Percentiles rank a stretch among this genome's conserved stretches.
Conservation (phyloP, 805 yeast species). For the Ogataea neopini region DNA sequence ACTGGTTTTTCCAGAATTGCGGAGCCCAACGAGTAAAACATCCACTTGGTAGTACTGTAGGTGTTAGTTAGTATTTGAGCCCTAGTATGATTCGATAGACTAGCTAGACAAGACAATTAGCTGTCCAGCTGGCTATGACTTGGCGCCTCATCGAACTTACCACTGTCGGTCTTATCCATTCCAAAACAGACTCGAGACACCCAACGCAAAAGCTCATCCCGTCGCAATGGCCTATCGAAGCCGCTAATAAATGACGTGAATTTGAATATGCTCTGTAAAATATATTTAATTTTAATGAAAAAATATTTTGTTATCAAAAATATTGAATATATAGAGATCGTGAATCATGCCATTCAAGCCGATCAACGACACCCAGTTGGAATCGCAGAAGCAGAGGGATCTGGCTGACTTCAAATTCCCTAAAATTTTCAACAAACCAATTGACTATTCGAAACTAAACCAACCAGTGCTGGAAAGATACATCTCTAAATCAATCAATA, state of each 20-base stretch:
- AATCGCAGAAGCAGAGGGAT: constrained; percentile 17
- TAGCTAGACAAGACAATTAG: too few relatives aligned
- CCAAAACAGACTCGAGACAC: constrained; percentile 6
- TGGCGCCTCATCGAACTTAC: constrained; percentile 15
- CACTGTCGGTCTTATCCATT: constrained; percentile 19
- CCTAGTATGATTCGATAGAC: too few relatives aligned
- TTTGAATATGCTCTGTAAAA: too few relatives aligned
- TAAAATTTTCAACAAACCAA: constrained; percentile 35
- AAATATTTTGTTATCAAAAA: neutral
- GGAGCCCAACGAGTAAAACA: constrained; percentile 32
- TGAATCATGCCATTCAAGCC: constrained; percentile 14
- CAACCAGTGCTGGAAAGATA: constrained; percentile 41
- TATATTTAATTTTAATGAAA: neutral
- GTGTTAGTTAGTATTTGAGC: constrained; percentile 10
- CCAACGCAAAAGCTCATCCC: constrained; percentile 7
- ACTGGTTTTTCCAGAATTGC: constrained; percentile 34
- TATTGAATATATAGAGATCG: too few relatives aligned
- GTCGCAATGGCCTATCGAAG: neutral
- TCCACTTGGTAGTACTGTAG: constrained; percentile 29
- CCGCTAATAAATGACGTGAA: too few relatives aligned
- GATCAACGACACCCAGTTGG: constrained; percentile 18
- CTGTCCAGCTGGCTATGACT: neutral
- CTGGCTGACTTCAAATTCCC: constrained; percentile 34
- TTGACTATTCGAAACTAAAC: constrained; percentile 43
- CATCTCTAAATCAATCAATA: constrained; percentile 37